These are phyloP conservation scores for Ceratocystis eucalypticola DNA, from an alignment of 2,329 filamentous ascomycete species.

Conservation along the genomic window DNA sequence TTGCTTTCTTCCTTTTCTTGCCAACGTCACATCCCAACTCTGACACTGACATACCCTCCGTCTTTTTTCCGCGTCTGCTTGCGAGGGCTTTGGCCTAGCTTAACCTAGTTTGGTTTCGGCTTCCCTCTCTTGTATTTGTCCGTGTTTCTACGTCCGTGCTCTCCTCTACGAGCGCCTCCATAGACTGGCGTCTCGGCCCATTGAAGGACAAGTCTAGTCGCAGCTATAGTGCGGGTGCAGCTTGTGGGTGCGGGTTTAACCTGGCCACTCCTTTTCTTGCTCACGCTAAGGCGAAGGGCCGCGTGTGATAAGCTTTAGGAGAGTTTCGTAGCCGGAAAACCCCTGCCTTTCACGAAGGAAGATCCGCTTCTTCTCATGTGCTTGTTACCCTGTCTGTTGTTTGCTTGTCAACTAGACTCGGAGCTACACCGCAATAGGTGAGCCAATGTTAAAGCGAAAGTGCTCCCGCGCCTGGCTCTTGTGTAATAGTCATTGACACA, in stretches of 20 bases:
- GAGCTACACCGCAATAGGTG: not conserved
- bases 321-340: not conserved
- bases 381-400: no score
- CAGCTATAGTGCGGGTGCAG: not conserved
- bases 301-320: conserved; percentile 6
- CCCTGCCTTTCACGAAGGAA: not conserved
- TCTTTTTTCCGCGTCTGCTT: no score
- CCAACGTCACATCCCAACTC: no score
- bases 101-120: no score
- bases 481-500: no score
- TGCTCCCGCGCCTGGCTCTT: no score
- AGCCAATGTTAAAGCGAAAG: no score
- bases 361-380: not conserved
- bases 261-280: not conserved
- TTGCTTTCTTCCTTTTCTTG: no score
- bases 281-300: not conserved
- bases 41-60: no score
- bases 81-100: no score
- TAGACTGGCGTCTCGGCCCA: not conserved
- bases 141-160: not conserved
- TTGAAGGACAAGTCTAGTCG: not conserved
- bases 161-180: not conserved
- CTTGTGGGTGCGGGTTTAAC: not conserved
- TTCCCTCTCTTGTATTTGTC: no score
- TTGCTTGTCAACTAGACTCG: not conserved